Base-by-base conservation (phyloP, 768 basidiomycete species). In the Russula sp. region DNA sequence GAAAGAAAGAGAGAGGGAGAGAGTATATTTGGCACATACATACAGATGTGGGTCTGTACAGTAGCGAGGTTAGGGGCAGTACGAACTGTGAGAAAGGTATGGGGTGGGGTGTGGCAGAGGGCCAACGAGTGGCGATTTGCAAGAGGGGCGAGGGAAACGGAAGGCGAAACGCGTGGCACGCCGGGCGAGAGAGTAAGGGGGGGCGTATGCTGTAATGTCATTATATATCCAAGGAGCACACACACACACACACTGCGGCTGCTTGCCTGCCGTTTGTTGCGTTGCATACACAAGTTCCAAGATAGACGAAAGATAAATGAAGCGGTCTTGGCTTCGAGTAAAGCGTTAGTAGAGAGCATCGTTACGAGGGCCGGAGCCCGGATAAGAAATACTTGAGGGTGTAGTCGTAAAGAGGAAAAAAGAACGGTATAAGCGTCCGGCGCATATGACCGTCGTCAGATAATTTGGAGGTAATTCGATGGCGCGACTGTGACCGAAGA, bases 381-480 rank as follows among this genome's bases (percentile, higher is more conserved):
- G 45, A 44, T 57, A 37, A 40, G 45, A 18, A 53, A 39, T 22
- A 39, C 20, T 37, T 20, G 27, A 59, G 35, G 7, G n/a, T 14
- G 35, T 32, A 14, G 44, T 59, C 62, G 34, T 59, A 31, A 63
- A 18, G 16, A 18, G 14, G 45, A 22, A 39, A 31, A 47, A 53
- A 27, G 31, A 52, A 22, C 45, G 45, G 62, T 59, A 54, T 53
- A 42, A 13, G 62, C 57, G 62, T 47, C 62, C 62, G 35, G 62
- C 58, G 63, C 63, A 35, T 39, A 32, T 35, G 8, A 35, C 63
- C 18, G 22, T 60, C 44, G 50, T 65, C 32, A 62, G 70, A 90
- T 84, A 70, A 90, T 81, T 74, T 89, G 88, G 50, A 92, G 82
- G 75, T 91, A 92, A 75, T 91, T 91, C 66, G 90, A 91, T 61